Conservation (phyloP, 1,139 yeast species). For the Sugiyamaella castrensis region DNA sequence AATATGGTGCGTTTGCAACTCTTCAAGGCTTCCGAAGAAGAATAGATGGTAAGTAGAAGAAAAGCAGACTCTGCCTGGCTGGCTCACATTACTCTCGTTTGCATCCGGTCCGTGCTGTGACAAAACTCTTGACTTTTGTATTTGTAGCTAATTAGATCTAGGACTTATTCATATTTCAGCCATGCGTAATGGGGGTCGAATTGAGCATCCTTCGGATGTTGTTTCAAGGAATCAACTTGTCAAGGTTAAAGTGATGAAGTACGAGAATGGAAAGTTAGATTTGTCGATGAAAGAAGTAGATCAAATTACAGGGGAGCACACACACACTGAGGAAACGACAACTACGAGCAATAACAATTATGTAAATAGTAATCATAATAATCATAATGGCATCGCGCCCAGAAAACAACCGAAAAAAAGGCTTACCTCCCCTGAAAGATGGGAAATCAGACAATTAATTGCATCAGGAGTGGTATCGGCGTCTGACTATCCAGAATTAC, state of each 20-base stretch:
- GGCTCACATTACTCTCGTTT: too few relatives aligned
- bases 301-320: constrained; percentile 56
- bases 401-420: constrained; percentile 41
- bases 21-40: constrained; percentile 41
- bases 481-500: constrained; percentile 67
- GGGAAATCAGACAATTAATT: constrained; percentile 83
- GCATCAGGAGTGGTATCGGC: constrained; percentile 74
- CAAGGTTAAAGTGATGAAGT: constrained; percentile 54
- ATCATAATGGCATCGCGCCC: neutral
- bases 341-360: constrained; percentile 10
- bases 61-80: neutral
- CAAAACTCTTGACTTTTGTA: neutral
- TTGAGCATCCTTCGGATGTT: constrained; percentile 58
- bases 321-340: neutral
- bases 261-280: constrained; percentile 51
- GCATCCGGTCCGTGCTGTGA: too few relatives aligned
- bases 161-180: constrained; percentile 73
- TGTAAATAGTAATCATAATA: neutral
- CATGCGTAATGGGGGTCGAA: constrained; percentile 47
- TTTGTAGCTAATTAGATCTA: neutral
- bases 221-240: constrained; percentile 59
- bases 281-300: constrained; percentile 74
- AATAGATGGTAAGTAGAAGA: constrained; percentile 46
- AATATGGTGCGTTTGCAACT: constrained; percentile 77
- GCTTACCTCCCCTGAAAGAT: constrained; percentile 79